Evolutionary conservation across 495 filamentous ascomycete species (phyloP), one percentile per base, ranked within the genome.

Genomic region (Aspergillus indologenus): DNA sequence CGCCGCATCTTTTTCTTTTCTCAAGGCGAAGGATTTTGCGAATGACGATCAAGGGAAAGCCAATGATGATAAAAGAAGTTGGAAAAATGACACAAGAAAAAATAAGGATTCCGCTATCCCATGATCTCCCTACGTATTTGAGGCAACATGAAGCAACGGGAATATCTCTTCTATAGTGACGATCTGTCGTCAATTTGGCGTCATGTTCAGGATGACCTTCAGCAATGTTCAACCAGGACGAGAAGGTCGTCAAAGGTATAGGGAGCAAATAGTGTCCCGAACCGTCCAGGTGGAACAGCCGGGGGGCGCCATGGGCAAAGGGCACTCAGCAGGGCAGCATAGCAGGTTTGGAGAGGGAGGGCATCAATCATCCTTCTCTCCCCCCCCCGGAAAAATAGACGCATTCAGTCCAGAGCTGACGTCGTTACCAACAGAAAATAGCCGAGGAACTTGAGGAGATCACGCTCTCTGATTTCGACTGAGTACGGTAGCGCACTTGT

Each of bases 401-500:
- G 46, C 49, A 34, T 34, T 56, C 46, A 45, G 20, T 45, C 44
- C 11, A 29, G 26, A 15, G 29, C 45, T 29, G 34, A 44, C 46
- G 50, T 22, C 21, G 12, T 26, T 43, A 34, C 42, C 31, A 42
- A 50, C 43, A 48, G 46, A 55, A 62, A 65, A 19, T 57, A 61
- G 54, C 63, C 59, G 59, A 61, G 55, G 57, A 46, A 51, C 9
- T 18, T 19, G 24, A 24, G 31, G 22, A 51, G 23, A 23, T 29
- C 26, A 29, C 26, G 26, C 26, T 29, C 26, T n/a, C n/a, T n/a
- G n/a, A n/a, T n/a, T n/a, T n/a, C 26, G 3, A 29, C 26, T 24
- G 47, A 50, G 20, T 50, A 50, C 26, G n/a, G n/a, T n/a, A n/a
- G n/a, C n/a, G n/a, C n/a, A n/a, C n/a, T n/a, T n/a, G n/a, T n/a